Conservation (phyloP, 1,139 yeast species). For the Scheffersomyces illinoinensis region DNA sequence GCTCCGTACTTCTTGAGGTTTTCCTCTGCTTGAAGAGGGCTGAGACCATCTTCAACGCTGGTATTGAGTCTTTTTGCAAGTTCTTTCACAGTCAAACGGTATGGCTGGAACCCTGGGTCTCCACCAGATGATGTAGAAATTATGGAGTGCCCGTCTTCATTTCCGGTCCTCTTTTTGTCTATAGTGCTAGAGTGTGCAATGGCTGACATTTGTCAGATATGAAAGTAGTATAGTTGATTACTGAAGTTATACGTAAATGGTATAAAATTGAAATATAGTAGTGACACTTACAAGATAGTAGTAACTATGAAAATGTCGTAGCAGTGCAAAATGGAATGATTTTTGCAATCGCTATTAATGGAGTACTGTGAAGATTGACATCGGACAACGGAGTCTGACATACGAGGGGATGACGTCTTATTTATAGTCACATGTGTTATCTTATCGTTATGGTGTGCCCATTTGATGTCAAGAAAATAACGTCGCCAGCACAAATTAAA, state of each 20-base stretch:
- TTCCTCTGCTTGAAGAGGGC: slow-evolving; percentile 32
- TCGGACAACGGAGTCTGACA: not conserved
- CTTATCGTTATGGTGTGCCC: not conserved
- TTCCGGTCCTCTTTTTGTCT: not conserved
- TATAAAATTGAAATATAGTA: not conserved
- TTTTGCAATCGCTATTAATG: not conserved
- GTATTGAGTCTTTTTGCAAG: slow-evolving; percentile 41
- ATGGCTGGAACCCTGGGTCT: slow-evolving; percentile 17
- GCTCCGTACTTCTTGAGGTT: slow-evolving; percentile 44
- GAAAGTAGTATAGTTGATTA: not conserved
- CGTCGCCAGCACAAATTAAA: not conserved
- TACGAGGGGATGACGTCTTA: not conserved
- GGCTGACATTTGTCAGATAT: not conserved
- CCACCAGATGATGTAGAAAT: not conserved
- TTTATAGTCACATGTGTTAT: not conserved
- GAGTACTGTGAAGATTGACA: not conserved
- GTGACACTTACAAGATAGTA: not conserved
- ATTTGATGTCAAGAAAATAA: not conserved
- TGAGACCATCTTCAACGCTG: slow-evolving; percentile 49
- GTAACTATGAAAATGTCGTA: not conserved
- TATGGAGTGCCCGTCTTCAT: not conserved
- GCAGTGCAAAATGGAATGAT: not conserved
- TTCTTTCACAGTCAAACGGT: slow-evolving; percentile 33
- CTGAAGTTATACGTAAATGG: not conserved
- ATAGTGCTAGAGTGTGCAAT: not conserved